A percentile compares a stretch with the other conserved stretches of the same genome.
phyloP scores from a whole-genome alignment of 148 eudicot species.

The Diospyros kaki region DNA sequence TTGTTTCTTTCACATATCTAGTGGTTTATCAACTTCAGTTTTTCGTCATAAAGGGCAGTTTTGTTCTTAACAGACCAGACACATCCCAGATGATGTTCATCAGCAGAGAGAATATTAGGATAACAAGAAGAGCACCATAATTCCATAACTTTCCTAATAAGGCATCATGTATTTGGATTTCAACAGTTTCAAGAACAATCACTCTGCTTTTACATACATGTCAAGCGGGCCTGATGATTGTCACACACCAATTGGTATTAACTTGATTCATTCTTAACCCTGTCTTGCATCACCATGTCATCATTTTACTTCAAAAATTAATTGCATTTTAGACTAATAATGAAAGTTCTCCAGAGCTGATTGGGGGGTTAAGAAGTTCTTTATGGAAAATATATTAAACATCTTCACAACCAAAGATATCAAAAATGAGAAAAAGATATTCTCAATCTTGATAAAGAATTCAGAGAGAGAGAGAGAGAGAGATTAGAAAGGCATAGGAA shows the following conservation, averaged over 20 bases:
- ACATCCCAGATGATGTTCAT: background rate
- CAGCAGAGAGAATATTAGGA: background rate
- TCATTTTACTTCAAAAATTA: background rate
- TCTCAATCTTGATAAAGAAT: background rate
- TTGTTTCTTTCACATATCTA: background rate
- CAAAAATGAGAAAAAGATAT: background rate
- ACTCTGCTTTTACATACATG: too few relatives aligned
- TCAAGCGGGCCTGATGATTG: too few relatives aligned
- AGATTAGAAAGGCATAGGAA: background rate
- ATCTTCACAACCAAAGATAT: constrained; percentile 1
- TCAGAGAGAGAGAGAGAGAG: background rate
- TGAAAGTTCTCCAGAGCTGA: background rate
- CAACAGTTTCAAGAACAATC: too few relatives aligned
- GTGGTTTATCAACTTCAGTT: too few relatives aligned
- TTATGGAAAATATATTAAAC: background rate
- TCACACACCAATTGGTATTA: too few relatives aligned
- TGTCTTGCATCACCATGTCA: background rate
- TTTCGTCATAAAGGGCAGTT: too few relatives aligned
- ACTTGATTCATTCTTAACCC: too few relatives aligned
- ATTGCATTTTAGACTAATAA: background rate
- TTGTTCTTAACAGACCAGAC: background rate
- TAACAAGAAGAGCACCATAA: background rate
- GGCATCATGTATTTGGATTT: background rate
- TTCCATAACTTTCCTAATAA: background rate
- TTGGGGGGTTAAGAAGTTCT: background rate